Percentiles rank a stretch among this genome's conserved stretches.
phyloP scores from a whole-genome alignment of 257 asterid species.

The Salvia splendens region DNA sequence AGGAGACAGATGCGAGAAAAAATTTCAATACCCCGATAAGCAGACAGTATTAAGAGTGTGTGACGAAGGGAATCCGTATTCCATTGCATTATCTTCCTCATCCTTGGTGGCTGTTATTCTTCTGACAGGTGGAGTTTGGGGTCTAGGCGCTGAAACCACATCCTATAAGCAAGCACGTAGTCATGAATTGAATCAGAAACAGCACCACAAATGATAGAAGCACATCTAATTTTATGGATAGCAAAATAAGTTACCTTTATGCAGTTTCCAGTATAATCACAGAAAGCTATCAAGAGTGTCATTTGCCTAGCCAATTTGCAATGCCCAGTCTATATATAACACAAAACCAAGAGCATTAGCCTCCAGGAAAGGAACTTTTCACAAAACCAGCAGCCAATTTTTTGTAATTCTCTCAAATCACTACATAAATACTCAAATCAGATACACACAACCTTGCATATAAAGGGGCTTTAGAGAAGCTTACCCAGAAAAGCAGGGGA shows the following conservation, averaged over 20 bases:
- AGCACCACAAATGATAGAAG: slow-evolving; percentile 4
- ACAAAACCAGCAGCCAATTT: neutral
- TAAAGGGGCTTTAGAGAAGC: too few relatives aligned
- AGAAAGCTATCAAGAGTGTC: slow-evolving; percentile 87
- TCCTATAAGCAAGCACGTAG: slow-evolving; percentile 52
- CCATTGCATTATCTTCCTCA: slow-evolving; percentile 91
- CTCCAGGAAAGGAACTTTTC: too few relatives aligned
- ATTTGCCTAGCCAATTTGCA: slow-evolving; percentile 92
- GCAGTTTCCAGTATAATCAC: slow-evolving; percentile 88
- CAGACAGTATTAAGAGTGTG: slow-evolving; percentile 96
- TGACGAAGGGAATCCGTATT: slow-evolving; percentile 91
- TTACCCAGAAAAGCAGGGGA: slow-evolving; percentile 96
- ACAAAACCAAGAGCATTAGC: slow-evolving; percentile 27
- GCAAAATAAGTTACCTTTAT: slow-evolving; percentile 42
- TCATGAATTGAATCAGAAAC: slow-evolving; percentile 23
- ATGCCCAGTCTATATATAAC: slow-evolving; percentile 73
- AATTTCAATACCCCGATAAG: slow-evolving; percentile 71
- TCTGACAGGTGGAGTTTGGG: slow-evolving; percentile 72
- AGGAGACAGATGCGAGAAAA: slow-evolving; percentile 11
- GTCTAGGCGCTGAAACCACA: slow-evolving; percentile 89
- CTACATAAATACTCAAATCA: neutral
- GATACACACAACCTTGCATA: neutral
- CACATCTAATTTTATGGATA: slow-evolving; percentile 8
- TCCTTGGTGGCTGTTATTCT: slow-evolving; percentile 81
- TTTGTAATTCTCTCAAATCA: slow-evolving; percentile 3